These are phyloP conservation scores for Mortierella sp. DNA, from an alignment of 371 early-diverging fungal species.

Conservation along the genomic window DNA sequence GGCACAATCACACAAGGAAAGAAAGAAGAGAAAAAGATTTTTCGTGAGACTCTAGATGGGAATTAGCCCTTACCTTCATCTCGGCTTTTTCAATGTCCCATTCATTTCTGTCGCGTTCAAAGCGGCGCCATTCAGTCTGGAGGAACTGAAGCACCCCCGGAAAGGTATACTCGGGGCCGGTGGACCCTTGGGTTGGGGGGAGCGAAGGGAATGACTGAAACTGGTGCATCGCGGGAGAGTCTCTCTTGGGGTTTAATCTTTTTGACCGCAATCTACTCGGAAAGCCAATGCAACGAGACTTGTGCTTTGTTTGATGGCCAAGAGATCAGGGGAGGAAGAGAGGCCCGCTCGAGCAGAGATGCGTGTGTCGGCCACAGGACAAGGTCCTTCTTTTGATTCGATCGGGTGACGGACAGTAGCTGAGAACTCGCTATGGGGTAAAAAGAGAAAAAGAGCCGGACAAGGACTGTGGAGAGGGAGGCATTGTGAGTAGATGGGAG, in stretches of 20 bases:
- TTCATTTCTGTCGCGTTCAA: constrained; percentile 89
- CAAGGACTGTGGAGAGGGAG: no score
- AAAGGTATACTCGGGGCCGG: constrained; percentile 71
- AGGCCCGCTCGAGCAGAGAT: no score
- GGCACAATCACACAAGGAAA: not conserved
- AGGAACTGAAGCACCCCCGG: constrained; percentile 88
- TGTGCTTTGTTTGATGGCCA: not conserved
- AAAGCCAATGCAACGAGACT: not conserved
- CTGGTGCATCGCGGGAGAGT: constrained; percentile 35
- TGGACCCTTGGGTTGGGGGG: constrained; percentile 23
- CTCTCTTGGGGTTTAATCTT: constrained; percentile 2
- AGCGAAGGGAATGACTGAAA: constrained; percentile 29
- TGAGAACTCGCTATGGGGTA: no score
- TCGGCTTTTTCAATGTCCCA: constrained; percentile 91
- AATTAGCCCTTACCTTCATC: constrained; percentile 75
- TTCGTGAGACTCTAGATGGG: not conserved
- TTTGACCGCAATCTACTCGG: not conserved
- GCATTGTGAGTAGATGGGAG: no score
- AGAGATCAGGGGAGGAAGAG: not conserved
- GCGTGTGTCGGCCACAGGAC: no score
- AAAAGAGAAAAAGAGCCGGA: no score
- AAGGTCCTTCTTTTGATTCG: no score
- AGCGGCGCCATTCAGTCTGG: constrained; percentile 87
- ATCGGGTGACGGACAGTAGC: no score
- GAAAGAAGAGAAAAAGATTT: not conserved